These are phyloP conservation scores for Avena atlantica DNA, from an alignment of 176 grass and related monocot species.

Conservation along the genomic window DNA sequence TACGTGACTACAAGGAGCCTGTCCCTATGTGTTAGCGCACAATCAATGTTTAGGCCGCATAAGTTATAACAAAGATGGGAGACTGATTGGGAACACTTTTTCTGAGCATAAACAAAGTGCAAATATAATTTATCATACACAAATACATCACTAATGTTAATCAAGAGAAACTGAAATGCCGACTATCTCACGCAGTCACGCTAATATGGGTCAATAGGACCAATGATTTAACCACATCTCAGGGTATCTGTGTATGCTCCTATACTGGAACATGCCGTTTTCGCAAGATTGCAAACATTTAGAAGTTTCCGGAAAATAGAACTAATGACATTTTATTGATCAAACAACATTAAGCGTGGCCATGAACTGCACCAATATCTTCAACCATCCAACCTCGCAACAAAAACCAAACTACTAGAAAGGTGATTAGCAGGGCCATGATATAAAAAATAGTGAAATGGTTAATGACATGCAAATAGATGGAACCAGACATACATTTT, in stretches of 20 bases:
- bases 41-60: neutral
- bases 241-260: neutral
- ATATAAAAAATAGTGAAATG: too few species aligned
- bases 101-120: neutral
- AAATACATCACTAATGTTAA: slow-evolving; percentile 15
- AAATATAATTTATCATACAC: neutral
- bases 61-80: neutral
- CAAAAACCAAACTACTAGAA: too few species aligned
- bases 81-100: neutral
- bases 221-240: slow-evolving; percentile 9
- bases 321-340: neutral
- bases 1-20: neutral
- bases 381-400: too few species aligned
- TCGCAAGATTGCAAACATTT: slow-evolving; percentile 6
- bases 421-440: too few species aligned
- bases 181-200: neutral
- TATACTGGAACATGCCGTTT: neutral
- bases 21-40: neutral
- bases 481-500: too few species aligned
- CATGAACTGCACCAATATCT: neutral
- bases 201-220: slow-evolving; percentile 21
- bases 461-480: too few species aligned
- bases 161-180: slow-evolving; percentile 6
- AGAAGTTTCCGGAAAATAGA: slow-evolving; percentile 14
- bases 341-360: slow-evolving; percentile 13